phyloP scores from a whole-genome alignment of 805 yeast species.

The Hanseniaspora lachancei region DNA sequence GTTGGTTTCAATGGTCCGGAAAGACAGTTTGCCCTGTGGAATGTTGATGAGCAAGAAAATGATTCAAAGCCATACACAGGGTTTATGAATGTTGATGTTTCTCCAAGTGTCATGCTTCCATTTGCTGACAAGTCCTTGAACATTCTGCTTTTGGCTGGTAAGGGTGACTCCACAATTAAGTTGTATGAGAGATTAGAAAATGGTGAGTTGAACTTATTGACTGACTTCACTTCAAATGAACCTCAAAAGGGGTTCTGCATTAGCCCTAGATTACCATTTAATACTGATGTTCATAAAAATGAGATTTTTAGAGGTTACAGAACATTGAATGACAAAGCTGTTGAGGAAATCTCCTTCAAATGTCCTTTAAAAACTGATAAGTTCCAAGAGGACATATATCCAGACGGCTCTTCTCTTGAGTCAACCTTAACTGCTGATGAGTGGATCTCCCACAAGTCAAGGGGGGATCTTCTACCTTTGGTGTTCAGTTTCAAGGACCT shows the following conservation, averaged over 20 bases:
- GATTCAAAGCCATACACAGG: constrained; percentile 73
- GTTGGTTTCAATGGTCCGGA: constrained; percentile 91
- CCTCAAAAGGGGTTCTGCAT: constrained; percentile 95
- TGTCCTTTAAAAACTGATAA: constrained; percentile 91
- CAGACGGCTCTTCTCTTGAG: constrained; percentile 70
- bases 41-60: constrained; percentile 50
- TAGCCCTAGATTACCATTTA: constrained; percentile 54
- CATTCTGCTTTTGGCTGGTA: constrained; percentile 81
- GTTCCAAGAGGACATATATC: constrained; percentile 85
- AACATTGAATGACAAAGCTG: constrained; percentile 67
- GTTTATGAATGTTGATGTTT: constrained; percentile 70
- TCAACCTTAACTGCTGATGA: constrained; percentile 72
- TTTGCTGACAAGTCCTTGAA: constrained; percentile 70
- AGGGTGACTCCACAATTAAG: constrained; percentile 95
- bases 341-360: constrained; percentile 84
- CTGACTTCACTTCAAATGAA: constrained; percentile 79
- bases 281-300: constrained; percentile 65
- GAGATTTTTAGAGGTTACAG: constrained; percentile 76
- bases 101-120: constrained; percentile 90
- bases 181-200: constrained; percentile 74
- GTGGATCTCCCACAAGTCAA: constrained; percentile 36
- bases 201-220: constrained; percentile 67
- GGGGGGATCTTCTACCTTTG: constrained; percentile 71
- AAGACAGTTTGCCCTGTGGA: constrained; percentile 93
- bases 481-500: constrained; percentile 61